A percentile compares a stretch with the other conserved stretches of the same genome.
These are phyloP conservation scores for Bruguiera gymnorhiza DNA, from an alignment of 345 rosid genomes.

Conservation along the genomic window DNA sequence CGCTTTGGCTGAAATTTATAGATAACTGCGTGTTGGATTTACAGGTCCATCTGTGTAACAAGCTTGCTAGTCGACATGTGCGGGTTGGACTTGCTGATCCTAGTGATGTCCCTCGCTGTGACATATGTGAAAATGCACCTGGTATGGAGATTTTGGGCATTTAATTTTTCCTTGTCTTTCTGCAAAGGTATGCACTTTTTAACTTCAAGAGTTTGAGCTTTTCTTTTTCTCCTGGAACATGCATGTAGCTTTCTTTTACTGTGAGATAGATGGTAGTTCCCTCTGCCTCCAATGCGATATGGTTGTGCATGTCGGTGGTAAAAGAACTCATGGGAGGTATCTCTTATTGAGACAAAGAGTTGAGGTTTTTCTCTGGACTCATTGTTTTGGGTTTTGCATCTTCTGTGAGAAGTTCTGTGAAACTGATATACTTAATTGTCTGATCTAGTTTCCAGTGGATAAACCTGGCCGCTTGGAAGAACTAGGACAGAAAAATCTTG, in stretches of 20 bases:
- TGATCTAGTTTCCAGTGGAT: conserved; percentile 72
- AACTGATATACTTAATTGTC: conserved; percentile 12
- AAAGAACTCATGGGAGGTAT: conserved; percentile 75
- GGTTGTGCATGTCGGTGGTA: conserved; percentile 88
- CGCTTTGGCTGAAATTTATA: not conserved
- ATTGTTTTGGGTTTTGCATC: conserved; percentile 6
- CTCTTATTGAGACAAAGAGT: conserved; percentile 72
- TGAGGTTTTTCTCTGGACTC: conserved; percentile 50
- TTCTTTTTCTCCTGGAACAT: conserved; percentile 18
- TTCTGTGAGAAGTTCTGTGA: conserved; percentile 6
- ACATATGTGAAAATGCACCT: conserved; percentile 83
- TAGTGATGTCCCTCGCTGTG: conserved; percentile 69
- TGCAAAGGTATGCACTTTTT: conserved; percentile 3
- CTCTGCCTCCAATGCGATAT: conserved; percentile 87
- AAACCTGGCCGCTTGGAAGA: conserved; percentile 49
- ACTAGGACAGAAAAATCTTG: conserved; percentile 28
- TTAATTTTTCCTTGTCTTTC: not conserved
- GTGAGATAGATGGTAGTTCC: conserved; percentile 85
- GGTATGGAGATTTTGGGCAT: conserved; percentile 34
- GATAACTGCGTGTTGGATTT: not conserved
- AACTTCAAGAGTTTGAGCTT: conserved; percentile 19
- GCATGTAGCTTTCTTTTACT: conserved; percentile 74
- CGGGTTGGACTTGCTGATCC: conserved; percentile 76
- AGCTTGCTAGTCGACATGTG: conserved; percentile 79
- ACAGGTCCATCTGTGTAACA: conserved; percentile 83